Base-by-base conservation (phyloP, 2,329 filamentous ascomycete genomes). In the Exophiala sp. region DNA sequence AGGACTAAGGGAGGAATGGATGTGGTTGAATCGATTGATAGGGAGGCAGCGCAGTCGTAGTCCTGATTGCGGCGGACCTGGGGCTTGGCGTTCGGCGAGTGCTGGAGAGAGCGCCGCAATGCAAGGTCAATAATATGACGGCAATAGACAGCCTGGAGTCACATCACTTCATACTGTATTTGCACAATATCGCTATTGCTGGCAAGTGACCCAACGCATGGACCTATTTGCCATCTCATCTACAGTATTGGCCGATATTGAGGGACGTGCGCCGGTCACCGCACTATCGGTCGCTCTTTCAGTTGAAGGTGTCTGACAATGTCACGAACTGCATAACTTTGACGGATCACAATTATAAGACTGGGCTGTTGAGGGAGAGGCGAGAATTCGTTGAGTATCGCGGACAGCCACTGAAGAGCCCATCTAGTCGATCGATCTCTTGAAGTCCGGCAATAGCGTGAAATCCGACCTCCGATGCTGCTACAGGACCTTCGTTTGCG, bases 1-100 rank as follows among this genome's bases (percentile, higher is more conserved):
- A 39, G 40, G 47, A 41, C 47, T 29, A 43, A 55, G 50, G 48
- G 40, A 54, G 54, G 53, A 48, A 44, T 54, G 47, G 53, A 54
- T 45, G 52, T 53, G 14, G 50, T 44, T 55, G 54, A 54, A 41
- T 52, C 38, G 44, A n/a, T 52, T 43, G 36, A 54, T 57, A 52
- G 55, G 54, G 54, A 60, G 57, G 52, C 57, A 53, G 52, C 51
- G 54, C 54, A 54, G 41, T 36, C 51, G 48, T 54, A 50, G 45
- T 44, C 47, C 21, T 38, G 35, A 41, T 35, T 50, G 46, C 47
- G 41, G 47, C 42, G 35, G 40, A 24, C 41, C 41, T 43, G 14
- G 47, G 52, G 32, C 47, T 54, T 49, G 52, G 46, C 46, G 39
- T 20, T 10, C 14, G 10, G n/a, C 24, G 24, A 29, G 24, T 29